phyloP scores from a whole-genome alignment of 495 filamentous ascomycete species.

The Oidiodendron maius region DNA sequence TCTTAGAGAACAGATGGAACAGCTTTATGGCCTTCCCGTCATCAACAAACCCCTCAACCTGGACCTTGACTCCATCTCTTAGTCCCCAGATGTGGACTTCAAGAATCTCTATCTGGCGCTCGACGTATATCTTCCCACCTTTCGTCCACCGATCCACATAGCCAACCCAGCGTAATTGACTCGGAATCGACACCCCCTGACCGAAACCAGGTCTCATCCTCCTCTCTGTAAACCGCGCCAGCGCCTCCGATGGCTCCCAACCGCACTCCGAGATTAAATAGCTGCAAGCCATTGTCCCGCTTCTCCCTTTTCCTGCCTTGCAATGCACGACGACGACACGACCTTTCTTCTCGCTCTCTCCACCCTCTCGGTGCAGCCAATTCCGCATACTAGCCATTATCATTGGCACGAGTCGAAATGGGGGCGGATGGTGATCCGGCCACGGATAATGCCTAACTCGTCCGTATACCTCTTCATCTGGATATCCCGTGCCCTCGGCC shows the following conservation, averaged over 20 bases:
- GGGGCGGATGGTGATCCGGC: conserved; percentile 96
- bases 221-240: conserved; percentile 76
- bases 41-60: conserved; percentile 78
- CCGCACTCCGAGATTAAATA: conserved; percentile 89
- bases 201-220: conserved; percentile 89
- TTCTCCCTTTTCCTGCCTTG: conserved; percentile 93
- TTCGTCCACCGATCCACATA: conserved; percentile 88
- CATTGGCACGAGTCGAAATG: conserved; percentile 78
- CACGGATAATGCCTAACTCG: conserved; percentile 87
- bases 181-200: conserved; percentile 85
- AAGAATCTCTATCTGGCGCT: conserved; percentile 74
- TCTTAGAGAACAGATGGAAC: conserved; percentile 71
- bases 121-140: conserved; percentile 68
- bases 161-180: conserved; percentile 80
- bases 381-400: conserved; percentile 89
- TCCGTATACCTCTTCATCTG: conserved; percentile 78
- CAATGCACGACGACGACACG: conserved; percentile 90
- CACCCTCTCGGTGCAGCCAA: conserved; percentile 51
- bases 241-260: conserved; percentile 73
- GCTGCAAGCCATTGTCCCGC: conserved; percentile 79
- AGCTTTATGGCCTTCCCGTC: conserved; percentile 80
- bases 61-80: conserved; percentile 79
- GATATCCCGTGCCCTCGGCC: conserved; percentile 93
- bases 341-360: conserved; percentile 16
- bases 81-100: conserved; percentile 91